phyloP scores from a whole-genome alignment of 2,329 filamentous ascomycete genomes.

The Xylaria sp. region DNA sequence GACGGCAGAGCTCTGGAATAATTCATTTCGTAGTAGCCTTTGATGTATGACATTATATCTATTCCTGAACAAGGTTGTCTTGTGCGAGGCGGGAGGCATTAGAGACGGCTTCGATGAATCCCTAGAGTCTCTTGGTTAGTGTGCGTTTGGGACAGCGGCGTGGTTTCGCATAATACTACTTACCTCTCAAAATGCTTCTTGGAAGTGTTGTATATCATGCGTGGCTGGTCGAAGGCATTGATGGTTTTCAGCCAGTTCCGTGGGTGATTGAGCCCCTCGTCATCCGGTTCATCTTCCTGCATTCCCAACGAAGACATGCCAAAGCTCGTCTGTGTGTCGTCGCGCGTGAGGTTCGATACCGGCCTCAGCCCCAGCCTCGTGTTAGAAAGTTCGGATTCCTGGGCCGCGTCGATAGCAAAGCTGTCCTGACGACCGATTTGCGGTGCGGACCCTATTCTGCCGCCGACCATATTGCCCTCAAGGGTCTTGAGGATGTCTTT shows the following conservation, averaged over 20 bases:
- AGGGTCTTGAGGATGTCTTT: slow-evolving; percentile 84
- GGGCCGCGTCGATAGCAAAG: slow-evolving; percentile 67
- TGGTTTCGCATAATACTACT: slow-evolving; percentile 37
- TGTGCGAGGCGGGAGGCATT: slow-evolving; percentile 80
- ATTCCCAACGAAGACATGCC: slow-evolving; percentile 65
- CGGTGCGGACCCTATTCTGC: slow-evolving; percentile 68
- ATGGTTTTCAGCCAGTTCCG: slow-evolving; percentile 87
- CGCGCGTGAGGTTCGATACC: slow-evolving; percentile 57
- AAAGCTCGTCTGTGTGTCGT: slow-evolving; percentile 75
- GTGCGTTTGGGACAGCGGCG: background rate
- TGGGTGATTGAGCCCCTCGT: slow-evolving; percentile 72
- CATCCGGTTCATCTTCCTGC: slow-evolving; percentile 66
- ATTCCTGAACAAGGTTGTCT: slow-evolving; percentile 87
- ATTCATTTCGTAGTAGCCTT: slow-evolving; percentile 88
- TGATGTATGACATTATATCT: slow-evolving; percentile 93
- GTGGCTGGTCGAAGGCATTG: slow-evolving; percentile 85
- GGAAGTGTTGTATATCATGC: slow-evolving; percentile 76
- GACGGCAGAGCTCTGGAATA: slow-evolving; percentile 86
- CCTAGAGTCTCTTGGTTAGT: slow-evolving; percentile 52
- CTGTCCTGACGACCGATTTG: slow-evolving; percentile 72
- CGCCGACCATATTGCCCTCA: slow-evolving; percentile 90
- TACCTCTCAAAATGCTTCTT: slow-evolving; percentile 93
- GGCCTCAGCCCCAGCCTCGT: slow-evolving; percentile 67
- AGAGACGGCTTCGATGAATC: slow-evolving; percentile 73
- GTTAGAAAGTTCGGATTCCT: slow-evolving; percentile 62